phyloP scores from a whole-genome alignment of 176 grass and related monocot genomes.

The Guadua angustifolia region DNA sequence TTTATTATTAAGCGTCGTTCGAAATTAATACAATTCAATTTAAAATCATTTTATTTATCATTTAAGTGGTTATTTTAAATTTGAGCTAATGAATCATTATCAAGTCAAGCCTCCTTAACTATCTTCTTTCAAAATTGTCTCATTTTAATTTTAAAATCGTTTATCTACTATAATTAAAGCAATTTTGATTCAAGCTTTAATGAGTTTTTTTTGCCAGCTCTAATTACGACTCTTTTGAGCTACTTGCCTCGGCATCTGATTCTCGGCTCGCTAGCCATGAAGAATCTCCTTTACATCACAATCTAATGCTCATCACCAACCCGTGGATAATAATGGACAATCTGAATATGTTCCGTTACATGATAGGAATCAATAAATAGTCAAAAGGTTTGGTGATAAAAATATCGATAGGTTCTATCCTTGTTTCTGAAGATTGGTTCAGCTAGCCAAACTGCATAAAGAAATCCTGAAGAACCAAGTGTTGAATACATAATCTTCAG shows the following conservation, averaged over 20 bases:
- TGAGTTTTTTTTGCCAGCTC: too few relatives aligned
- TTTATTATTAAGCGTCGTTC: too few relatives aligned
- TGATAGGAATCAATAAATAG: slow-evolving; percentile 44
- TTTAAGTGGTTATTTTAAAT: too few relatives aligned
- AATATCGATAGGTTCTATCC: slow-evolving; percentile 38
- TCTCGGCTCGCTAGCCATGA: slow-evolving; percentile 49
- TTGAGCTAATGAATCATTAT: too few relatives aligned
- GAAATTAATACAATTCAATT: too few relatives aligned
- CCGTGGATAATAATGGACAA: slow-evolving; percentile 34
- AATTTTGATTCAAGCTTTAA: too few relatives aligned
- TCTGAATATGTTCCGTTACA: slow-evolving; percentile 45
- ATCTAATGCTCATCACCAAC: slow-evolving; percentile 22
- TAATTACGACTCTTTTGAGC: neutral
- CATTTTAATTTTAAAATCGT: too few relatives aligned
- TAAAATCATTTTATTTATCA: too few relatives aligned
- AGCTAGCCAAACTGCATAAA: slow-evolving; percentile 39
- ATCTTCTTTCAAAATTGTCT: too few relatives aligned
- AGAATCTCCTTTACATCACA: slow-evolving; percentile 56
- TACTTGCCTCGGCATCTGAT: slow-evolving; percentile 62
- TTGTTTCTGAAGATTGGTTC: slow-evolving; percentile 49
- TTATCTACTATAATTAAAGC: too few relatives aligned
- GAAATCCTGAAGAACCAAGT: slow-evolving; percentile 28
- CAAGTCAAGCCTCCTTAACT: too few relatives aligned
- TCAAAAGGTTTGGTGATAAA: slow-evolving; percentile 37
- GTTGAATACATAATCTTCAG: neutral